phyloP scores from a whole-genome alignment of 1,284 basidiomycete genomes.

The Cystobasidiaceae sp. region DNA sequence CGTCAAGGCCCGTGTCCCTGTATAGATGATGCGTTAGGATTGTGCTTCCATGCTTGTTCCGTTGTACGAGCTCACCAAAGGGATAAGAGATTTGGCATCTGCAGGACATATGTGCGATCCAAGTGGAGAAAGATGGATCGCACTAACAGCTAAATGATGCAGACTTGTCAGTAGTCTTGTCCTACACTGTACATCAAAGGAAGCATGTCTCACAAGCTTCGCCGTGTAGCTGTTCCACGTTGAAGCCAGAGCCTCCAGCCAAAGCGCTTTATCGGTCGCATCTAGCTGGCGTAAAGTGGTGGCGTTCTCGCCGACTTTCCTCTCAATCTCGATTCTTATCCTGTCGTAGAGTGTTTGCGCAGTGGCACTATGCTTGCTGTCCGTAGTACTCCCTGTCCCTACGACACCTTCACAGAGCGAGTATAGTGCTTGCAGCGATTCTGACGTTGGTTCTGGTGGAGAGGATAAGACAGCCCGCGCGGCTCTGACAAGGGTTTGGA shows the following conservation, averaged over 20 bases:
- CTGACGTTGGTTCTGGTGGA: slow-evolving; percentile 37
- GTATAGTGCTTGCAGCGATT: slow-evolving; percentile 41
- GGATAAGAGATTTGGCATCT: slow-evolving; percentile 33
- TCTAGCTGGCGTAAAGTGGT: not conserved
- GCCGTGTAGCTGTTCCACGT: slow-evolving; percentile 30
- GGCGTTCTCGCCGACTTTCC: slow-evolving; percentile 31
- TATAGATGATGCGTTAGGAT: not conserved
- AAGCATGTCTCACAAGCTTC: slow-evolving; percentile 31
- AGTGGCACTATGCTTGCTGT: not conserved
- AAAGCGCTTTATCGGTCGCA: slow-evolving; percentile 5
- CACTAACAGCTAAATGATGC: slow-evolving; percentile 35
- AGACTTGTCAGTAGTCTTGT: not conserved
- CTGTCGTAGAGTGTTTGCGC: slow-evolving; percentile 39
- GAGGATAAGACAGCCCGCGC: slow-evolving; percentile 38
- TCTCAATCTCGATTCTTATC: slow-evolving; percentile 40
- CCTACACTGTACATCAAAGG: slow-evolving; percentile 41
- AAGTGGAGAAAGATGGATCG: slow-evolving; percentile 42
- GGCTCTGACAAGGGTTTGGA: slow-evolving; percentile 35
- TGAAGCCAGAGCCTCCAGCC: slow-evolving; percentile 19
- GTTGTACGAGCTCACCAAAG: slow-evolving; percentile 35
- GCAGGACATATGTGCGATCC: slow-evolving; percentile 41
- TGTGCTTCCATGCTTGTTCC: not conserved
- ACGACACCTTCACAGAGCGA: slow-evolving; percentile 37
- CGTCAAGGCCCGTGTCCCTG: slow-evolving; percentile 43
- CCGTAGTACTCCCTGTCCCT: slow-evolving; percentile 10